phyloP scores from a whole-genome alignment of 108 stramenopile species.

The Pseudonitzschia multiseries region DNA sequence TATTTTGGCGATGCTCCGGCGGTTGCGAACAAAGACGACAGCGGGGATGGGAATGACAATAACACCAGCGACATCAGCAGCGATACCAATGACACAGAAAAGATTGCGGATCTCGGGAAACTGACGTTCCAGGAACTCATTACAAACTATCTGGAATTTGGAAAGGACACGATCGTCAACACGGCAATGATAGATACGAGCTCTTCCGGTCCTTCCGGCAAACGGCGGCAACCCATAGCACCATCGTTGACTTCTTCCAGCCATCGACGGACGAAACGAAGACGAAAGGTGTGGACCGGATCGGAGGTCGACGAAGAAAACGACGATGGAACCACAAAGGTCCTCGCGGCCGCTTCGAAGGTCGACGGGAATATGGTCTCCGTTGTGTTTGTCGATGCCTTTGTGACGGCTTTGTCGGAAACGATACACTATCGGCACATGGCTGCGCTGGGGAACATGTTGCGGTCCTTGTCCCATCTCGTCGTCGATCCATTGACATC shows the following conservation, averaged over 20 bases:
- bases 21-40: background rate
- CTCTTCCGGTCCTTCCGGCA: conserved; percentile 15
- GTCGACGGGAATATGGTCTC: conserved; percentile 22
- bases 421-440: conserved; percentile 13
- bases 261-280: conserved; percentile 25
- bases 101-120: background rate
- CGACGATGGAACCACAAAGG: background rate
- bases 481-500: conserved; percentile 24
- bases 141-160: conserved; percentile 25
- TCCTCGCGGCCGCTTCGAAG: background rate
- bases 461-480: conserved; percentile 20
- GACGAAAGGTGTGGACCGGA: conserved; percentile 1
- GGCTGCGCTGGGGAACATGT: conserved; percentile 21
- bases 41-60: background rate
- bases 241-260: background rate
- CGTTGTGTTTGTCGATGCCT: conserved; percentile 10
- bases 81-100: background rate
- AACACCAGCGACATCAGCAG: background rate
- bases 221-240: conserved; percentile 17
- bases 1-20: conserved; percentile 11
- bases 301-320: background rate
- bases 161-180: conserved; percentile 25
- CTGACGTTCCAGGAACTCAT: conserved; percentile 18
- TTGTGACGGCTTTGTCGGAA: conserved; percentile 10
- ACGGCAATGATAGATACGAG: conserved; percentile 23